These are phyloP conservation scores for Takakia lepidozioides DNA, from an alignment of 225 moss, liverwort and hornwort genomes.

Conservation along the genomic window DNA sequence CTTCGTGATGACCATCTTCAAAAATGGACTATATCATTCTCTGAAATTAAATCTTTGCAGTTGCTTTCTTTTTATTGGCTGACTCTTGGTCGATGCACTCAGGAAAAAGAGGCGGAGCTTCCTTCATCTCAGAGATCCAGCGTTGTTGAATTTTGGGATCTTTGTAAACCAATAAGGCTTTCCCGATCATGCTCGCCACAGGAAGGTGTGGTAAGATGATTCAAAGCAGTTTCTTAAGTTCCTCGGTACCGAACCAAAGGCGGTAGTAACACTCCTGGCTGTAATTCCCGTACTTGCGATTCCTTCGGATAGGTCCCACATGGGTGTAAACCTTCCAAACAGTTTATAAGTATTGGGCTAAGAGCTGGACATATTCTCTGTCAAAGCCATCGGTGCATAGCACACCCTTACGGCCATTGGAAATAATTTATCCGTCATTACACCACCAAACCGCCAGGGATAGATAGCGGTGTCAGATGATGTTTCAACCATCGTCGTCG, in stretches of 20 bases:
- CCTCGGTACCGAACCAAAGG: conserved; percentile 36
- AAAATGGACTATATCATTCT: conserved; percentile 6
- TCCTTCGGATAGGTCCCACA: conserved; percentile 22
- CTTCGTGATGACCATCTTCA: conserved; percentile 3
- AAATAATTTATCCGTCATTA: too few relatives aligned
- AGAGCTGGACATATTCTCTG: conserved; percentile 9
- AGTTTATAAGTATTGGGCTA: conserved; percentile 40
- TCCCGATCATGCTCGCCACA: conserved; percentile 44
- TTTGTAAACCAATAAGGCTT: conserved; percentile 28
- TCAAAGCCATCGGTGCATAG: too few relatives aligned
- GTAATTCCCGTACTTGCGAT: conserved; percentile 6
- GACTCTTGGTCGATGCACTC: conserved; percentile 2
- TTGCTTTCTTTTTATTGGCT: conserved; percentile 3
- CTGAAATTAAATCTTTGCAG: not conserved
- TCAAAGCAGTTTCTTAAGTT: too few relatives aligned
- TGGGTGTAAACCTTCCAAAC: conserved; percentile 44
- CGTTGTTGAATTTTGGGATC: conserved; percentile 24
- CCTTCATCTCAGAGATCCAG: conserved; percentile 49
- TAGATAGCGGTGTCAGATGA: conserved; percentile 40
- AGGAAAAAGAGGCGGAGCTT: conserved; percentile 12
- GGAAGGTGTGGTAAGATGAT: conserved; percentile 50
- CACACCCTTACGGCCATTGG: too few relatives aligned
- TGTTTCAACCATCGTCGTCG: conserved; percentile 46
- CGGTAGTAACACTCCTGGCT: conserved; percentile 20
- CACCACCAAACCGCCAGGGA: conserved; percentile 55